Evolutionary conservation across 2,329 filamentous ascomycete species (phyloP), one percentile per base, ranked within the genome.

Genomic region (Salinomyces thailandicus): DNA sequence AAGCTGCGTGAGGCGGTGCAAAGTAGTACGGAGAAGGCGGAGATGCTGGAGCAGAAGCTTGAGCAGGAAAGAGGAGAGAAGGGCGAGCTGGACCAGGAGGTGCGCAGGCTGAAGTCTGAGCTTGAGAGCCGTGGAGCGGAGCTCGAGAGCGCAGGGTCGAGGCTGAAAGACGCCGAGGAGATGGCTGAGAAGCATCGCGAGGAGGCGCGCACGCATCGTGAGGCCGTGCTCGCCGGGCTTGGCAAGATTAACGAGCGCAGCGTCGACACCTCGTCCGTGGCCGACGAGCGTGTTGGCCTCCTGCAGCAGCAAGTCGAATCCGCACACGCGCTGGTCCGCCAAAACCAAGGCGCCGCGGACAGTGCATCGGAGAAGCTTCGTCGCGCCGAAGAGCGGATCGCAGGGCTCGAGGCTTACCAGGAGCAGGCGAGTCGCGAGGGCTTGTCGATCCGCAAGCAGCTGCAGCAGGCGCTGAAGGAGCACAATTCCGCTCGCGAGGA

Each of bases 351-450:
- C 42, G 87, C 93, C 41, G 89, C 87, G 1, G 85, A 98, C 58
- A 65, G 71, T 17, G 86, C 87, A 3, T 81, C 85, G 0, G 86
- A 95, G 54, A 93, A 87, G 57, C 70, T 98, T 36, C 81, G 91
- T 36, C 81, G 81, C 40, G 91, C 91, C 3, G 93, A 98, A 62
- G 93, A 96, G 64, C 79, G 91, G 28, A 96, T 98, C 58, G 93
- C 91, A 4, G 91, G 91, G 5, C 72, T 98, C 3, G 91, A 98
- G 60, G 85, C 86, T 18, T 96, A 96, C 59, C 91, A 98, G 62
- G 91, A 98, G 57, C 91, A 98, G 62, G 82, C 87, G 3, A 96
- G 87, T 60, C 77, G 91, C 30, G 93, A 98, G 60, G 86, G 86
- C 33, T 77, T 98, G 37, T 77, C 79, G 22, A 85, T 96, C 47